phyloP scores from a whole-genome alignment of 345 rosid species.

The Citrus sinensis region DNA sequence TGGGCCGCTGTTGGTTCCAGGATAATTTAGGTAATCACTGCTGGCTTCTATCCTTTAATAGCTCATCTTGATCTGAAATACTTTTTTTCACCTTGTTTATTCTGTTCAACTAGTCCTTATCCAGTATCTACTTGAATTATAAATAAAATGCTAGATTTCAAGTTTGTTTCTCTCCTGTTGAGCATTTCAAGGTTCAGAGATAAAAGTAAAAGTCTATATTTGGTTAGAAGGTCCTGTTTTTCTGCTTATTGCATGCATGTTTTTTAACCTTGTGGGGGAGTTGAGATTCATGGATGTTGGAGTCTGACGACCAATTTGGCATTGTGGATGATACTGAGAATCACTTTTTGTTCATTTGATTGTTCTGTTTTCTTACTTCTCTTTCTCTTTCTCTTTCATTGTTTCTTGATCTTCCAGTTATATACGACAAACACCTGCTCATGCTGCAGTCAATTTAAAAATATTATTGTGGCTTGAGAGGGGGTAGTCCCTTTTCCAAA shows the following conservation, averaged over 20 bases:
- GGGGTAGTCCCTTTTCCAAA: conserved; percentile 51
- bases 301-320: neutral
- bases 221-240: neutral
- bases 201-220: neutral
- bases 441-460: conserved; percentile 49
- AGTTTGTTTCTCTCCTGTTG: neutral
- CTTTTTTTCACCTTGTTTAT: no score
- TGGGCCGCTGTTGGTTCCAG: conserved; percentile 47
- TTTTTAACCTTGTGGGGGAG: neutral
- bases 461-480: conserved; percentile 53
- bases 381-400: neutral
- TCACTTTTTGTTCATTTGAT: neutral
- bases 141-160: neutral
- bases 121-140: neutral
- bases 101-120: neutral
- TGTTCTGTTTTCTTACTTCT: neutral
- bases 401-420: conserved; percentile 33
- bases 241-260: neutral
- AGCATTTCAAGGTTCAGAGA: neutral
- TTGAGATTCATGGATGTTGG: neutral
- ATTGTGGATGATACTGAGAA: neutral
- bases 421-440: conserved; percentile 50
- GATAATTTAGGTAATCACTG: conserved; percentile 51
- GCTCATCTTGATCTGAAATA: neutral
- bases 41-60: neutral